Percentiles rank a stretch among this genome's conserved stretches.
Conservation (phyloP, 495 filamentous ascomycete genomes). For the Trichoderma reesei region DNA sequence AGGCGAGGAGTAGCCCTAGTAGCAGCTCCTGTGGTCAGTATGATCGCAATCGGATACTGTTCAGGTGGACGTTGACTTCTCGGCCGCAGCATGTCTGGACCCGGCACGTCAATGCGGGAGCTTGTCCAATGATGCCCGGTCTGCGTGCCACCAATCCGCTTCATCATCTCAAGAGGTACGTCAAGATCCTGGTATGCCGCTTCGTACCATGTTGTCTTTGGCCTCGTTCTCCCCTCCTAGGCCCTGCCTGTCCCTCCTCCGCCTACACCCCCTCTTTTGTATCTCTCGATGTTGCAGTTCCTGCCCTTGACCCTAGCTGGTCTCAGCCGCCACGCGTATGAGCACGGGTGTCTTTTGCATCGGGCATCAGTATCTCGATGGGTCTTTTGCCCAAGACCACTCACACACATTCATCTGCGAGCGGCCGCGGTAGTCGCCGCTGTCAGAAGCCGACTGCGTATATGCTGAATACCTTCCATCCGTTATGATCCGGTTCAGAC, state of each 20-base stretch:
- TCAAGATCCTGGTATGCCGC: not conserved
- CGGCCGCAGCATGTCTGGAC: not conserved
- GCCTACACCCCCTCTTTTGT: not conserved
- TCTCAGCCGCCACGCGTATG: constrained; percentile 7
- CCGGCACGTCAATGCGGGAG: not conserved
- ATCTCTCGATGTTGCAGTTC: constrained; percentile 8
- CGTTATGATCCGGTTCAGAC: not conserved
- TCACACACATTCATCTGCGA: constrained; percentile 1
- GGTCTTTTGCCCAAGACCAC: not conserved
- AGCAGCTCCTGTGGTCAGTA: not conserved
- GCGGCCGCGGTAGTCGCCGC: not conserved
- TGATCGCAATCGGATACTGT: not conserved
- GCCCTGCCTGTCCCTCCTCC: not conserved
- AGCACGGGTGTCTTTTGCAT: constrained; percentile 1
- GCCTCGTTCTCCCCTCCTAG: not conserved
- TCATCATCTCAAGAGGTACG: not conserved
- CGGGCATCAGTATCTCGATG: not conserved
- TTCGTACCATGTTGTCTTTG: not conserved
- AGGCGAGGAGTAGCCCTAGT: not conserved
- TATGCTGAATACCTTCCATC: not conserved
- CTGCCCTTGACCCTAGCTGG: constrained; percentile 5
- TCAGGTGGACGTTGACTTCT: not conserved
- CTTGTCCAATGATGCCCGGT: not conserved
- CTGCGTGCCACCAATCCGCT: not conserved
- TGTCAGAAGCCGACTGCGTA: not conserved